A percentile compares a stretch with the other conserved stretches of the same genome.
These are phyloP conservation scores for Millerozyma miso DNA, from an alignment of 805 yeast genomes.

Conservation along the genomic window DNA sequence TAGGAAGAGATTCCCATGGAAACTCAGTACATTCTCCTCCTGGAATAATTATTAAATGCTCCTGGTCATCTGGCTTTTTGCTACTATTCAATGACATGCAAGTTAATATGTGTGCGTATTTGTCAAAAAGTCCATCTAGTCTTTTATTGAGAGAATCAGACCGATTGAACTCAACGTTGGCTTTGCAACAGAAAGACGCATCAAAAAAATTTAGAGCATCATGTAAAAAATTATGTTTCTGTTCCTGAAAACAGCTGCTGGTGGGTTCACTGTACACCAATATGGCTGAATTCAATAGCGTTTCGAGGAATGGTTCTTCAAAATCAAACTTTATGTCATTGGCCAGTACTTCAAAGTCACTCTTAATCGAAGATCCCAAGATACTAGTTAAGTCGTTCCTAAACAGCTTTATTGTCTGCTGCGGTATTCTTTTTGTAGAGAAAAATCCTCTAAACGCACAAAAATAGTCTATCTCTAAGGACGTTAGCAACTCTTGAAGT, in stretches of 20 bases:
- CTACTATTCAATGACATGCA: background rate
- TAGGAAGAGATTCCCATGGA: constrained; percentile 87
- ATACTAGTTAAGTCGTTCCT: background rate
- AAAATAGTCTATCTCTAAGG: constrained; percentile 65
- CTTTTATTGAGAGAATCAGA: background rate
- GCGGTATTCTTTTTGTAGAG: constrained; percentile 17
- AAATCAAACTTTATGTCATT: background rate
- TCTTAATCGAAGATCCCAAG: background rate
- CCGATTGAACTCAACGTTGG: background rate
- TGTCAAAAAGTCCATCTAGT: background rate
- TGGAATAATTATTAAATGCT: constrained; percentile 68
- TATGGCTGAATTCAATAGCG: background rate
- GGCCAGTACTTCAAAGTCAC: constrained; percentile 16
- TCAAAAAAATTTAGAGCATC: background rate
- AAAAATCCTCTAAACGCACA: constrained; percentile 74
- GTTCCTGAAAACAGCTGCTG: background rate
- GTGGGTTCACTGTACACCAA: background rate
- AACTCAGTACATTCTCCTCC: constrained; percentile 61
- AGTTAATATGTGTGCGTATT: background rate
- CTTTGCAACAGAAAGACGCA: background rate
- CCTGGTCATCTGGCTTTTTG: constrained; percentile 4
- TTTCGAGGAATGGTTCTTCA: background rate
- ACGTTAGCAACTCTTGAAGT: constrained; percentile 48
- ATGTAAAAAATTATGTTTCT: background rate
- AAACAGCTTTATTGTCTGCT: background rate